Evolutionary conservation across 2,329 filamentous ascomycete genomes (phyloP).

Genomic region (Clarireedia monteithiana): DNA sequence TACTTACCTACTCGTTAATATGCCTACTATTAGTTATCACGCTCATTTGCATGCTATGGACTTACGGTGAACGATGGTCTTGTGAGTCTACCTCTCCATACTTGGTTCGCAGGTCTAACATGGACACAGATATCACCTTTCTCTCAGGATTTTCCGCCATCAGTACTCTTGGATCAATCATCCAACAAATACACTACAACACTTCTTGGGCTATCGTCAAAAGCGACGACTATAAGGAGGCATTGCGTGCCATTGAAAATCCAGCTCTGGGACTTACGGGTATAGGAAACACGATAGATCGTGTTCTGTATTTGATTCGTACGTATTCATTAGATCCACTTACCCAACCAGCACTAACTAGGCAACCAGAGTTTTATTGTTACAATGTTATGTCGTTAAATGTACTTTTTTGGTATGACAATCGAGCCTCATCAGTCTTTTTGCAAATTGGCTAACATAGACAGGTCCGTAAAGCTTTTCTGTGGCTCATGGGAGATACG

Average conservation of each 20-base stretch:
- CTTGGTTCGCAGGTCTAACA: not conserved
- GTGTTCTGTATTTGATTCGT: conserved; percentile 42
- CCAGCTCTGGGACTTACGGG: conserved; percentile 38
- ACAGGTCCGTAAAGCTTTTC: conserved; percentile 33
- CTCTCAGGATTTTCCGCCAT: conserved; percentile 23
- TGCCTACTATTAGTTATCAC: conserved; percentile 20
- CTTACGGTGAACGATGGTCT: conserved; percentile 27
- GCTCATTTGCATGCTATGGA: conserved; percentile 23
- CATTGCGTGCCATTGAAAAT: conserved; percentile 29
- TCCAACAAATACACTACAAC: conserved; percentile 27
- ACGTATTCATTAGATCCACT: conserved; percentile 15
- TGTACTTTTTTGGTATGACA: conserved; percentile 36
- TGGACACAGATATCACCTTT: conserved; percentile 23
- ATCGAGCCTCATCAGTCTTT: no score
- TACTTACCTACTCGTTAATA: conserved; percentile 25
- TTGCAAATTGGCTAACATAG: not conserved
- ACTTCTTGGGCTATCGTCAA: conserved; percentile 20
- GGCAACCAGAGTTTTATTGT: conserved; percentile 37
- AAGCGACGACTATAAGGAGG: conserved; percentile 31
- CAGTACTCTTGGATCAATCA: conserved; percentile 24
- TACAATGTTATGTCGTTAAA: conserved; percentile 43
- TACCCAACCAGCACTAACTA: conserved; percentile 3
- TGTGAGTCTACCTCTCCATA: conserved; percentile 14
- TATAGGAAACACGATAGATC: conserved; percentile 34
- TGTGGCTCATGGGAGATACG: conserved; percentile 29